These are phyloP conservation scores for Cyclotella choctawhatcheeana DNA, from an alignment of 108 stramenopile genomes.

Conservation along the genomic window DNA sequence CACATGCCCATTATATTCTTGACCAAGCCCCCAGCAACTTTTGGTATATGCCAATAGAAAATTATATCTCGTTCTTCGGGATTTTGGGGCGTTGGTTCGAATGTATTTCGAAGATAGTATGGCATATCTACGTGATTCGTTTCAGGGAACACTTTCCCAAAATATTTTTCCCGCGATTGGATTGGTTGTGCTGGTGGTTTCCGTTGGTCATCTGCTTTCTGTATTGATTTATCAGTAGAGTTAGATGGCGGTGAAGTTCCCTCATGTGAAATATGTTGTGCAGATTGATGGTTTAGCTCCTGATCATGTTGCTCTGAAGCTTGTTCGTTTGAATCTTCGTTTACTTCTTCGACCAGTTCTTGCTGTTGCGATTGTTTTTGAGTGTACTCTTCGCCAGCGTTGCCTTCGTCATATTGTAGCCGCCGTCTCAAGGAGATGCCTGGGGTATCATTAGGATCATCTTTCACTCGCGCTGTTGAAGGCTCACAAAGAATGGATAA, in stretches of 20 bases:
- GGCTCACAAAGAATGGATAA: background rate
- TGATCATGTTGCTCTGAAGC: too few relatives aligned
- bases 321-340: too few relatives aligned
- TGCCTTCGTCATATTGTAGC: too few relatives aligned
- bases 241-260: background rate
- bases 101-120: conserved; percentile 21
- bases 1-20: conserved; percentile 22
- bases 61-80: conserved; percentile 12
- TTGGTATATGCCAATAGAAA: conserved; percentile 30
- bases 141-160: conserved; percentile 17
- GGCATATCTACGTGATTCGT: conserved; percentile 15
- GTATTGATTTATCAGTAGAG: background rate
- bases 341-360: too few relatives aligned
- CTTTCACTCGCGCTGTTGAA: background rate
- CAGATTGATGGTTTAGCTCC: too few relatives aligned
- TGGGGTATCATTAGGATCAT: too few relatives aligned
- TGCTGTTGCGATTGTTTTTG: too few relatives aligned
- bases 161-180: conserved; percentile 7
- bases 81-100: conserved; percentile 1
- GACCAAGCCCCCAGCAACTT: conserved; percentile 15
- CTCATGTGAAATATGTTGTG: too few relatives aligned
- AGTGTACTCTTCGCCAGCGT: too few relatives aligned
- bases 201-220: background rate
- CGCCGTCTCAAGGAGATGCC: too few relatives aligned
- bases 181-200: background rate